Evolutionary conservation across 805 yeast genomes (phyloP).

Genomic region (Sugiyamaella americana): DNA sequence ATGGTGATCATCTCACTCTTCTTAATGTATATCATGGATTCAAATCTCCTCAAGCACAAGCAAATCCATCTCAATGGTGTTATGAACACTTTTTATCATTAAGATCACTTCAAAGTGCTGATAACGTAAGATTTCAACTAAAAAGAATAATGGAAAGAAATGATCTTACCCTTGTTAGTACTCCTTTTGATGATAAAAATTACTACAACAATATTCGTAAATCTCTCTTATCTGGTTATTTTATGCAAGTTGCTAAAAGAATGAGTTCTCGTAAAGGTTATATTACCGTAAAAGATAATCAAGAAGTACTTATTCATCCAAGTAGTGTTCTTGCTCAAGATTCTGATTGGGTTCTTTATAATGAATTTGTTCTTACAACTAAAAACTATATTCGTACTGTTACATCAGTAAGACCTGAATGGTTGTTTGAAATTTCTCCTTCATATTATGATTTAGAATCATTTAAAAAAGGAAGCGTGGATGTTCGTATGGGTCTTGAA

Average conservation of each 20-base stretch:
- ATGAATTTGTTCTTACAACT: conserved; percentile 90
- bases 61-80: conserved; percentile 68
- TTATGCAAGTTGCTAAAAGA: conserved; percentile 97
- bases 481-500: conserved; percentile 63
- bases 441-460: conserved; percentile 57
- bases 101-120: conserved; percentile 81
- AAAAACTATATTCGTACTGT: conserved; percentile 94
- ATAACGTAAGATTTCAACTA: conserved; percentile 78
- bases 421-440: conserved; percentile 82
- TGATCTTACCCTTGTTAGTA: conserved; percentile 66
- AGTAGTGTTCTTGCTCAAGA: conserved; percentile 84
- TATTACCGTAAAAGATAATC: conserved; percentile 90
- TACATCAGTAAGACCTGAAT: conserved; percentile 82
- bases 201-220: conserved; percentile 77
- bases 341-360: conserved; percentile 89
- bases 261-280: conserved; percentile 54
- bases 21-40: conserved; percentile 85
- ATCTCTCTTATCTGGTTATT: conserved; percentile 87
- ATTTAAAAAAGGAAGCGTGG: conserved; percentile 67
- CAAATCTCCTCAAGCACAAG: conserved; percentile 64
- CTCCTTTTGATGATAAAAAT: conserved; percentile 54
- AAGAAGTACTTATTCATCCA: conserved; percentile 92
- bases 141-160: conserved; percentile 74
- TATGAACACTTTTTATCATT: conserved; percentile 80
- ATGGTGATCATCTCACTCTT: conserved; percentile 90